These are phyloP conservation scores for Dothistroma pini DNA, from an alignment of 2,329 filamentous ascomycete genomes.

Conservation along the genomic window DNA sequence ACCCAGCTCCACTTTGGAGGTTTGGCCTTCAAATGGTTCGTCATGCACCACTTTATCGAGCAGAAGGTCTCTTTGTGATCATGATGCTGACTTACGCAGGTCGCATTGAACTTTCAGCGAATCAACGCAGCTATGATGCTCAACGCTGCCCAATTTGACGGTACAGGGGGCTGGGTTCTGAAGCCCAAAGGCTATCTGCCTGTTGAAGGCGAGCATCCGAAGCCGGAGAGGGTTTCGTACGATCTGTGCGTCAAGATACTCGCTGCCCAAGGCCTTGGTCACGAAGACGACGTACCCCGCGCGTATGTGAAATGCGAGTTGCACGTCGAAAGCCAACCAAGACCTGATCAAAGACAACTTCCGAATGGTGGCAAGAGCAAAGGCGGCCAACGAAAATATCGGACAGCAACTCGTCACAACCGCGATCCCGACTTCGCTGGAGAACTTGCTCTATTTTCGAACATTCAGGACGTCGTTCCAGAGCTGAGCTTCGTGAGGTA, in stretches of 20 bases:
- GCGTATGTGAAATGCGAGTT: conserved; percentile 77
- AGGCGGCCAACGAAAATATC: conserved; percentile 49
- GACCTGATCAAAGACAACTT: conserved; percentile 41
- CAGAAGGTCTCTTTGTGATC: neutral
- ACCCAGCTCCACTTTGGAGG: conserved; percentile 81
- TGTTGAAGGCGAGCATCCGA: conserved; percentile 17
- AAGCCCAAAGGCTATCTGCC: conserved; percentile 73
- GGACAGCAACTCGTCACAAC: conserved; percentile 42
- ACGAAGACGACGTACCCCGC: conserved; percentile 53
- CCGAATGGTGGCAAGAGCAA: conserved; percentile 51
- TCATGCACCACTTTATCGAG: neutral
- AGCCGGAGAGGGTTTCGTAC: conserved; percentile 40
- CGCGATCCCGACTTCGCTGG: conserved; percentile 45
- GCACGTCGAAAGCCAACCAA: conserved; percentile 67
- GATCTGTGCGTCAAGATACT: conserved; percentile 69
- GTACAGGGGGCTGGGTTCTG: conserved; percentile 75
- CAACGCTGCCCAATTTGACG: conserved; percentile 87
- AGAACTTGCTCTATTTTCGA: conserved; percentile 44
- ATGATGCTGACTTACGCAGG: conserved; percentile 34
- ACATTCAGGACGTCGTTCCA: conserved; percentile 42
- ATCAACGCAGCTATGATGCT: conserved; percentile 94
- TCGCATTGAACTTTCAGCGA: conserved; percentile 91
- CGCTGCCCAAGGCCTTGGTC: conserved; percentile 69
- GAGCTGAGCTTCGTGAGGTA: conserved; percentile 49
- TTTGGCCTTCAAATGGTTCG: conserved; percentile 29